Conservation (phyloP, 257 asterid genomes). For the Solanum tacnaense region DNA sequence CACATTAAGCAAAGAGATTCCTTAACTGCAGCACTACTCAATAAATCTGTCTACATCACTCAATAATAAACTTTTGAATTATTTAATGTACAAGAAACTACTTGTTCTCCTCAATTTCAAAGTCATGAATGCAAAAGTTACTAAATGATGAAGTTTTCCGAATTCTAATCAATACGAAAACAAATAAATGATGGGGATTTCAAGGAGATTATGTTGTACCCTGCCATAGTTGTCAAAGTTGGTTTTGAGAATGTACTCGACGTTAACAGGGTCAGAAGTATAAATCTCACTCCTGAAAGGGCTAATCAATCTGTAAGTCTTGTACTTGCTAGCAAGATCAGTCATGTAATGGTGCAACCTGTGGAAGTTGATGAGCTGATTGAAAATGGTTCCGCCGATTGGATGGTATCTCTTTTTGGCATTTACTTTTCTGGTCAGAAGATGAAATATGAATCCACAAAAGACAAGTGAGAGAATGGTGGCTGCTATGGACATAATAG, state of each 20-base stretch:
- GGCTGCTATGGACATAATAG: constrained; percentile 2
- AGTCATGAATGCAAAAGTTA: neutral
- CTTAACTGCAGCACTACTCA: neutral
- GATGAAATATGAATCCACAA: neutral
- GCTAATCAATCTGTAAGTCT: constrained; percentile 48
- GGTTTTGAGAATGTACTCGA: constrained; percentile 55
- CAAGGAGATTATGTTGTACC: constrained; percentile 22
- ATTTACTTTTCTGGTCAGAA: constrained; percentile 11
- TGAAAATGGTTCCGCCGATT: constrained; percentile 42
- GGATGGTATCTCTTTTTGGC: constrained; percentile 46
- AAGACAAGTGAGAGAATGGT: constrained; percentile 8
- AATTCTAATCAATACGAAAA: neutral
- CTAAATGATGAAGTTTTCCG: neutral
- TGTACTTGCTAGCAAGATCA: constrained; percentile 35
- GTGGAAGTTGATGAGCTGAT: constrained; percentile 47
- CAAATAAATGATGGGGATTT: neutral
- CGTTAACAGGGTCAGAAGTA: constrained; percentile 54
- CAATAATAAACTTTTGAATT: neutral
- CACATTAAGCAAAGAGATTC: neutral
- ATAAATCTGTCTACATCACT: neutral
- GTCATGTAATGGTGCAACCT: constrained; percentile 69
- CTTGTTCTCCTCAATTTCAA: neutral
- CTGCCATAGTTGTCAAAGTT: constrained; percentile 56
- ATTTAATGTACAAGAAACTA: neutral
- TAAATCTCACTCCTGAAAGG: constrained; percentile 45